Percentiles rank a stretch among this genome's conserved stretches.
These are phyloP conservation scores for Taphrina communis DNA, from an alignment of 1,139 yeast genomes.

Conservation along the genomic window DNA sequence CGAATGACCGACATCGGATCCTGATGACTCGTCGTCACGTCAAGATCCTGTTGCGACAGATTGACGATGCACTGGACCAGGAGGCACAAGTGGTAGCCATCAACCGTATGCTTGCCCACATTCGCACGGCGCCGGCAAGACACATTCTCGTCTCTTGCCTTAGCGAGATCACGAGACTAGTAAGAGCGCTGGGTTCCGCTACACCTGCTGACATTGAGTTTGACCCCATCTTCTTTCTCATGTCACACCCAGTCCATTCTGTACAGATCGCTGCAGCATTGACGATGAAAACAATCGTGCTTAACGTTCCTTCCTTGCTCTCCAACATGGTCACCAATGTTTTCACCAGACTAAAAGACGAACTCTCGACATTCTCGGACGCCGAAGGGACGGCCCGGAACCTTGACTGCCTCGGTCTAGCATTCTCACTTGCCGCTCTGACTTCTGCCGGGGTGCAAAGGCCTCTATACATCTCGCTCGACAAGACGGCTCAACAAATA, in stretches of 20 bases:
- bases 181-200: slow-evolving; percentile 51
- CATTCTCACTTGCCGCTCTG: slow-evolving; percentile 48
- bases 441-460: slow-evolving; percentile 49
- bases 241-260: slow-evolving; percentile 47
- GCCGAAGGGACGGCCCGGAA: slow-evolving; percentile 45
- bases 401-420: slow-evolving; percentile 49
- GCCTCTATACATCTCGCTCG: slow-evolving; percentile 52
- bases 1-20: slow-evolving; percentile 46
- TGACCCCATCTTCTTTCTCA: slow-evolving; percentile 44
- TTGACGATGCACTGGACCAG: slow-evolving; percentile 51
- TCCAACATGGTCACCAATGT: slow-evolving; percentile 48
- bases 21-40: slow-evolving; percentile 49
- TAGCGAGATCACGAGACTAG: slow-evolving; percentile 47
- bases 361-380: slow-evolving; percentile 47
- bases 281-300: slow-evolving; percentile 43
- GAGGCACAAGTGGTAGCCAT: slow-evolving; percentile 50
- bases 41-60: slow-evolving; percentile 48
- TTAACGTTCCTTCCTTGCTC: slow-evolving; percentile 48
- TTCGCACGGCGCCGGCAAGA: slow-evolving; percentile 48
- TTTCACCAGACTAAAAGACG: slow-evolving; percentile 48
- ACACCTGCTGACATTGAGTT: slow-evolving; percentile 45
- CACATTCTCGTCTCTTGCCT: slow-evolving; percentile 49
- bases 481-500: slow-evolving; percentile 50
- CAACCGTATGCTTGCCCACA: slow-evolving; percentile 48
- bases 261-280: slow-evolving; percentile 46